These are phyloP conservation scores for Phytophthora megakarya DNA, from an alignment of 352 stramenopile genomes.

Conservation along the genomic window DNA sequence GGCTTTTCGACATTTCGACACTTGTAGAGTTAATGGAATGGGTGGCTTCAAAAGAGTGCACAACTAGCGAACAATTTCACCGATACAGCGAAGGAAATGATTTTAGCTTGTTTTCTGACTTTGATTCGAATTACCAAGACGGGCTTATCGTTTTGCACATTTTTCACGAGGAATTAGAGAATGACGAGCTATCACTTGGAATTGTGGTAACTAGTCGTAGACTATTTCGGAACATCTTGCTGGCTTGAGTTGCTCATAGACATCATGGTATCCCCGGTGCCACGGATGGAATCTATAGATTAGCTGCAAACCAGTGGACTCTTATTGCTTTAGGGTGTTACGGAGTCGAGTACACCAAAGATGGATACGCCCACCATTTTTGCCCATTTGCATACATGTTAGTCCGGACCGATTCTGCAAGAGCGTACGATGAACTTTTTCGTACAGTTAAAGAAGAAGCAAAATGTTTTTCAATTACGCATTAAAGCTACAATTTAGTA, in stretches of 20 bases:
- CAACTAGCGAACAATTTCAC: not conserved
- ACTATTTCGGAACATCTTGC: not conserved
- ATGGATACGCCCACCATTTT: no score
- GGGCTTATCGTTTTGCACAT: no score
- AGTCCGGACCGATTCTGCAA: not conserved
- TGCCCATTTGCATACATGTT: not conserved
- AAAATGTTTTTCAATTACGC: not conserved
- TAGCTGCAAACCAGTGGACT: not conserved
- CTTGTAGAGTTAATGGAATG: not conserved
- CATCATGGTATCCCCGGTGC: not conserved
- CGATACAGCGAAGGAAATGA: not conserved
- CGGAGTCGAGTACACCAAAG: no score
- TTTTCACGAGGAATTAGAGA: no score
- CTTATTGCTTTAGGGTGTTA: no score
- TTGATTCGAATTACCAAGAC: not conserved
- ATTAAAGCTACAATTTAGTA: no score
- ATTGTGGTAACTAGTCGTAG: not conserved
- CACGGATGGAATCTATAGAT: not conserved
- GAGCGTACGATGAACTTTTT: not conserved
- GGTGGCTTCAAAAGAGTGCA: no score
- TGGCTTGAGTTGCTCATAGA: not conserved
- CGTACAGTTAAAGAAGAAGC: not conserved
- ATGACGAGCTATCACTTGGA: not conserved
- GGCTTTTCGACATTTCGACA: not conserved
- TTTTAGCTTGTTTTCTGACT: not conserved